A percentile compares a stretch with the other conserved stretches of the same genome.
phyloP scores from a whole-genome alignment of 208 protist genomes.

The Wallacemonas collosoma region DNA sequence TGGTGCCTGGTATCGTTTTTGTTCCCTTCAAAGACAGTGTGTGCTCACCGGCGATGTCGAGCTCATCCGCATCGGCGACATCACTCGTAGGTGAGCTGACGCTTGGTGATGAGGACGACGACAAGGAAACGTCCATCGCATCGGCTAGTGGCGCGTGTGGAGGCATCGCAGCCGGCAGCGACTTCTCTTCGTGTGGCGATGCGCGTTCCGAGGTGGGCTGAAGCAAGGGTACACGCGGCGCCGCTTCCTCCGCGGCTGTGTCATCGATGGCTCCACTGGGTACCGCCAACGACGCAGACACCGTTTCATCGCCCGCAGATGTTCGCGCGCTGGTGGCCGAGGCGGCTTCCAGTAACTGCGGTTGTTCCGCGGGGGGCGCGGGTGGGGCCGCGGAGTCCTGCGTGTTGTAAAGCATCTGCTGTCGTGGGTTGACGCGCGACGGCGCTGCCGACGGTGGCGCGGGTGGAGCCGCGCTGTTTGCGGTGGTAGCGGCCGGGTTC shows the following conservation, averaged over 20 bases:
- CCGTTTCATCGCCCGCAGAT: no score
- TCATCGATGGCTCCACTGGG: no score
- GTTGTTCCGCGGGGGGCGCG: no score
- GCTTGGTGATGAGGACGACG: slow-evolving; percentile 2
- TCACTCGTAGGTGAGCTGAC: slow-evolving; percentile 8
- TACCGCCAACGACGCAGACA: no score
- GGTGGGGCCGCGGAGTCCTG: no score
- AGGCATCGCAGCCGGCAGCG: not conserved
- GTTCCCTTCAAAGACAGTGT: not conserved
- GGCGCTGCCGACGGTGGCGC: no score
- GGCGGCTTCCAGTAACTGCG: no score
- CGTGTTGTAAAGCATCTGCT: no score
- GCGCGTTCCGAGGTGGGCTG: not conserved
- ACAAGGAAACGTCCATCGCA: not conserved
- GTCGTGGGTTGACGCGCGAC: no score
- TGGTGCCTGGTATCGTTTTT: not conserved
- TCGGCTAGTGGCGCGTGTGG: not conserved
- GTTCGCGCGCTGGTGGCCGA: no score
- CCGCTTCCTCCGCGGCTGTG: no score
- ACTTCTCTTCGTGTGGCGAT: not conserved
- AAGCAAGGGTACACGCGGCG: no score
- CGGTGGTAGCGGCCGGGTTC: not conserved
- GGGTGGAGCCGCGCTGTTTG: not conserved
- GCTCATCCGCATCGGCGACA: not conserved
- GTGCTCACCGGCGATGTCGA: not conserved